Base-by-base conservation (phyloP, 257 asterid species). In the Avicennia marina region DNA sequence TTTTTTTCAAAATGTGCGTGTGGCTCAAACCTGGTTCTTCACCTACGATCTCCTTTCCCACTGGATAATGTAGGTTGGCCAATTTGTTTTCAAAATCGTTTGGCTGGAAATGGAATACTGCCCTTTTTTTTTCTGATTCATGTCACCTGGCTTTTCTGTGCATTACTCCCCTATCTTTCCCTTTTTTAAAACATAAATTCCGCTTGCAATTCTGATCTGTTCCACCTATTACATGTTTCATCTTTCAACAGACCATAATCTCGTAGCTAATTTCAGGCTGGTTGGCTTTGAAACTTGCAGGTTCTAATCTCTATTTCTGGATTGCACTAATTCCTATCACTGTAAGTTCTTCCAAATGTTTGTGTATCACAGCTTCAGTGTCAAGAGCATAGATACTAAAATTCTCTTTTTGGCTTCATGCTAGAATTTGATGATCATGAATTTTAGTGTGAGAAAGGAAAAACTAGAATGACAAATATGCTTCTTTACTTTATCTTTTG, bases 261-360 rank as follows among this genome's bases (percentile, higher is more conserved):
- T 3, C 45, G 12, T 27, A 34, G 57, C 67, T 59, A 27, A 57
- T 42, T 43, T 26, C 8, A 24, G 53, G 59, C 46, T n/a, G 29
- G 24, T 53, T 62, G 53, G 50, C 62, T 55, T 42, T 17, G 20
- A 20, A 15, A 58, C 39, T 54, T 75, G 84, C 94, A 93, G 99
- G 97, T 56, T 93, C 99, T 8, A 86, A 93, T 82, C 96, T 93
- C 56, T 93, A 93, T 66, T 93, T 93, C 72, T 89, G 99, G 99
- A 89, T 93, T 64, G 95, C 99, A n/a, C 75, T 82, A 42, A 82
- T 93, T 66, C 99, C 99, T 8, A 47, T 82, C 77, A 66, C 78
- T 25, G 99, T 93, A 81, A 86, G 99, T 75, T 21, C 68, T 60
- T 55, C 8, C 52, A 22, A 53, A 4, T 33, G 51, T 26, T 25